phyloP scores from a whole-genome alignment of 1,284 basidiomycete genomes.

The Cryptococcus hybrid region DNA sequence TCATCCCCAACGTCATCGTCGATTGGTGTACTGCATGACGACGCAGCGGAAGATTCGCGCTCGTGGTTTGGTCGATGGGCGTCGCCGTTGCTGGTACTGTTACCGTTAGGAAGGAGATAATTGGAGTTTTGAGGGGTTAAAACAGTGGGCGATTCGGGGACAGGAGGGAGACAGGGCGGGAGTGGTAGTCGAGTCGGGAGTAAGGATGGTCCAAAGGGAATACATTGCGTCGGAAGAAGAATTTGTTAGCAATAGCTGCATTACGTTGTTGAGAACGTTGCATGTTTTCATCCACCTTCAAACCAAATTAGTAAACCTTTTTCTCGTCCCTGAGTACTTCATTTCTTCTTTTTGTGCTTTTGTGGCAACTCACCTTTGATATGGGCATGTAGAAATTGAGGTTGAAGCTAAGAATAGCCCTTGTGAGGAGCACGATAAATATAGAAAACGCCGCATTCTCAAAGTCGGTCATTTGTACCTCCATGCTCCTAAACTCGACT shows the following conservation, averaged over 20 bases:
- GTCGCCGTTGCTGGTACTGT: conserved; percentile 2
- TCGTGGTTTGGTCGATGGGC: conserved; percentile 3
- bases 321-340: neutral
- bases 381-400: conserved; percentile 97
- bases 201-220: conserved; percentile 57
- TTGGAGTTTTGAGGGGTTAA: conserved; percentile 4
- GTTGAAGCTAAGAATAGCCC: conserved; percentile 87
- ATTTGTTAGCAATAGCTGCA: conserved; percentile 70
- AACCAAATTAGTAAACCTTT: conserved; percentile 1
- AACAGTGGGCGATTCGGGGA: conserved; percentile 1
- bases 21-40: conserved; percentile 57
- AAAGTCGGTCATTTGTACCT: conserved; percentile 98
- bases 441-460: conserved; percentile 97
- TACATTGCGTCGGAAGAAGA: conserved; percentile 87
- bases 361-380: conserved; percentile 66
- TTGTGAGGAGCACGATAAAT: conserved; percentile 89
- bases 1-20: conserved; percentile 56
- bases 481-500: conserved; percentile 98
- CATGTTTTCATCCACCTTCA: conserved; percentile 97
- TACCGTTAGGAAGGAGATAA: conserved; percentile 5
- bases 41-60: conserved; percentile 7
- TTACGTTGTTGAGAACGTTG: conserved; percentile 78
- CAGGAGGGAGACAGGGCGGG: conserved; percentile 38
- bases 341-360: neutral
- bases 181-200: conserved; percentile 36